These are phyloP conservation scores for Cladophialophora bantiana DNA, from an alignment of 2,329 filamentous ascomycete species.

Conservation along the genomic window DNA sequence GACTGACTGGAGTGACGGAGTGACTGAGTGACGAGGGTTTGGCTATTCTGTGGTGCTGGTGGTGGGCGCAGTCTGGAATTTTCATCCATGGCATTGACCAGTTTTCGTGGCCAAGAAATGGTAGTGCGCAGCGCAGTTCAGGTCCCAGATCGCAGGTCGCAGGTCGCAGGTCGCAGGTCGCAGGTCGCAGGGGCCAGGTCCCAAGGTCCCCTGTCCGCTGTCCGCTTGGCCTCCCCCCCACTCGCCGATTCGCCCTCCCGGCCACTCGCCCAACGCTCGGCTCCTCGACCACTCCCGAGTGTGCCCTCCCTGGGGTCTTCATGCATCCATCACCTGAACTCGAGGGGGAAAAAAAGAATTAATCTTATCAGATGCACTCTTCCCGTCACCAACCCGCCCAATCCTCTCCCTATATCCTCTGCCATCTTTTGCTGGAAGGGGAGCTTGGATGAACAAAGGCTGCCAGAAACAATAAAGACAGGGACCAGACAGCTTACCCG, in stretches of 20 bases:
- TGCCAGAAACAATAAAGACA: neutral
- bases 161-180: too few relatives aligned
- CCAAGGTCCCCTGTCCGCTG: too few relatives aligned
- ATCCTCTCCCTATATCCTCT: conserved; percentile 9
- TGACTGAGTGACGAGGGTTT: neutral
- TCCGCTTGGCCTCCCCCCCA: too few relatives aligned
- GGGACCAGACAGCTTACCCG: neutral
- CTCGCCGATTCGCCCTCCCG: too few relatives aligned
- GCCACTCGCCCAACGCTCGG: neutral
- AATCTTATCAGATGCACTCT: conserved; percentile 3
- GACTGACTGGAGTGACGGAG: conserved; percentile 1
- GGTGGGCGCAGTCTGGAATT: too few relatives aligned
- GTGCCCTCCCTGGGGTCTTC: neutral
- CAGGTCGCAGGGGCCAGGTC: too few relatives aligned
- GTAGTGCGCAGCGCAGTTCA: too few relatives aligned
- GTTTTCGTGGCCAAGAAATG: too few relatives aligned
- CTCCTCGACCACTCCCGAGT: neutral
- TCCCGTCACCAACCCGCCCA: neutral
- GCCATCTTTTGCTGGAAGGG: neutral
- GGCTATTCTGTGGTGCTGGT: neutral
- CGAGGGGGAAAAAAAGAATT: neutral
- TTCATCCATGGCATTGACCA: too few relatives aligned
- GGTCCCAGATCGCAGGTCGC: too few relatives aligned
- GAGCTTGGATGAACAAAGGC: neutral
- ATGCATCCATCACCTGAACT: neutral